These are phyloP conservation scores for Pseudocercospora fuligena DNA, from an alignment of 2,329 filamentous ascomycete species.

Conservation along the genomic window DNA sequence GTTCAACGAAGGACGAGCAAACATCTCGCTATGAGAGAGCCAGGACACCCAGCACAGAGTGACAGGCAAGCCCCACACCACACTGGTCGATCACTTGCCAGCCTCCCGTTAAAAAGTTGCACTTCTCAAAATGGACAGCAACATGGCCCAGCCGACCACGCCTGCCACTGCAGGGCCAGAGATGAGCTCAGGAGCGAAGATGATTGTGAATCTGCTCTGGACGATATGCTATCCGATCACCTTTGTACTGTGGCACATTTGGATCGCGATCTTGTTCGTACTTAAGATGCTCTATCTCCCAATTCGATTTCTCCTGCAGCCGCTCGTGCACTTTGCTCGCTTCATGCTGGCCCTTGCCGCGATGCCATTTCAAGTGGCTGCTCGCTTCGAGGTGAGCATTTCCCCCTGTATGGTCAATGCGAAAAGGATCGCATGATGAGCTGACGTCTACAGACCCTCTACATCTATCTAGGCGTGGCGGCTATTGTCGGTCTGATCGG, in stretches of 20 bases:
- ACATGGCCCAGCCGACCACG: not conserved
- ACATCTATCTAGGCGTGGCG: slow-evolving; percentile 68
- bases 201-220: not conserved
- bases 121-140: not conserved
- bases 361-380: slow-evolving; percentile 57
- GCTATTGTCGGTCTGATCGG: slow-evolving; percentile 68
- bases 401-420: not conserved
- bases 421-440: not conserved
- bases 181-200: not conserved
- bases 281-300: slow-evolving; percentile 54
- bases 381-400: slow-evolving; percentile 60
- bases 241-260: slow-evolving; percentile 46
- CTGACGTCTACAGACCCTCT: slow-evolving; percentile 48
- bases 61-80: too few species aligned
- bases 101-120: not conserved
- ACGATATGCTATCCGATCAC: slow-evolving; percentile 44
- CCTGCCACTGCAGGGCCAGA: not conserved
- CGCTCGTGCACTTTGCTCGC: slow-evolving; percentile 53
- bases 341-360: slow-evolving; percentile 48
- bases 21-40: too few species aligned
- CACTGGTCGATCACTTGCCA: too few species aligned
- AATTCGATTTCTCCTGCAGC: slow-evolving; percentile 56
- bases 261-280: slow-evolving; percentile 47
- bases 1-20: too few species aligned
- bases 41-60: too few species aligned